phyloP scores from a whole-genome alignment of 2,329 filamentous ascomycete genomes.

The Coniochaeta prunicola region DNA sequence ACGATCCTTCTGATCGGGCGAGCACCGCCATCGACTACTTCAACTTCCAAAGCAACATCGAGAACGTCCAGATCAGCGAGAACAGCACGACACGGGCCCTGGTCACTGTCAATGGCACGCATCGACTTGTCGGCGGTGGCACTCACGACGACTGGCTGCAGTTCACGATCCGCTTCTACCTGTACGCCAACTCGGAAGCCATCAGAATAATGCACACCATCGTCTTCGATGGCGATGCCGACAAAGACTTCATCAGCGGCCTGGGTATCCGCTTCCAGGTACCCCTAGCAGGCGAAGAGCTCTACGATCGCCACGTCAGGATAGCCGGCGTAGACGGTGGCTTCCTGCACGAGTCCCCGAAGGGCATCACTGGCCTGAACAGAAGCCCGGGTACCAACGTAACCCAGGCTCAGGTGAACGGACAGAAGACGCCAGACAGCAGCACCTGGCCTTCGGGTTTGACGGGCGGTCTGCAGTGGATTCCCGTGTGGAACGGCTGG shows the following conservation, averaged over 20 bases:
- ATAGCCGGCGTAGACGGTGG: constrained; percentile 48
- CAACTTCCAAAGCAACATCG: constrained; percentile 41
- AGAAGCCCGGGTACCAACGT: constrained; percentile 43
- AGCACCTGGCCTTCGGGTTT: constrained; percentile 39
- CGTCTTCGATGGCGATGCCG: constrained; percentile 43
- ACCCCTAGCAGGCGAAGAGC: constrained; percentile 41
- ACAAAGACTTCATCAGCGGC: constrained; percentile 43
- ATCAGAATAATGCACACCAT: constrained; percentile 49
- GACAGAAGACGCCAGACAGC: constrained; percentile 32
- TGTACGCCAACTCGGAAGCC: constrained; percentile 49
- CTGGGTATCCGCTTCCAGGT: constrained; percentile 49
- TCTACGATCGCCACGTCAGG: constrained; percentile 52
- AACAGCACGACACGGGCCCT: constrained; percentile 34
- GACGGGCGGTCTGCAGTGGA: constrained; percentile 41
- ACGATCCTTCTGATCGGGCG: background rate
- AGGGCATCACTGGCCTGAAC: constrained; percentile 52
- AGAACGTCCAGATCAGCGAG: constrained; percentile 40
- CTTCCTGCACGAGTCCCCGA: constrained; percentile 48
- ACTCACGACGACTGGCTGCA: constrained; percentile 42
- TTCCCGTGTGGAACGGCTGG: constrained; percentile 53
- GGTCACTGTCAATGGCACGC: constrained; percentile 35
- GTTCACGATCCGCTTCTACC: constrained; percentile 48
- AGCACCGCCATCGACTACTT: constrained; percentile 28
- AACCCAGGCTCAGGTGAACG: constrained; percentile 41
- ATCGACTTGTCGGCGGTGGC: constrained; percentile 19